phyloP scores from a whole-genome alignment of 768 basidiomycete species.

The Cyathus striatus region DNA sequence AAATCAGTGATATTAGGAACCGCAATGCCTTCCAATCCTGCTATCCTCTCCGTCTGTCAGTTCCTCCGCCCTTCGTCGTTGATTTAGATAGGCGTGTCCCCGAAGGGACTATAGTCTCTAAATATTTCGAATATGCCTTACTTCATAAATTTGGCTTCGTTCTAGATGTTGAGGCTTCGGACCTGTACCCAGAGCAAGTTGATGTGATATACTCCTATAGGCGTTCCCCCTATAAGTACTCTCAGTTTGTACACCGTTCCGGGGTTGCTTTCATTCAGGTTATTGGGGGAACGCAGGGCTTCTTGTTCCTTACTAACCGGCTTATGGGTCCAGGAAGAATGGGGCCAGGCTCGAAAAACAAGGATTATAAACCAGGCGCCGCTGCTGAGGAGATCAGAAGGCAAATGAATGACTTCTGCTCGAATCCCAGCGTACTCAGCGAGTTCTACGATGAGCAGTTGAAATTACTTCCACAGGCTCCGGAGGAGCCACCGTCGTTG shows the following conservation, averaged over 20 bases:
- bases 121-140: conserved; percentile 80
- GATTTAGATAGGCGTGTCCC: conserved; percentile 66
- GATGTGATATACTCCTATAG: conserved; percentile 91
- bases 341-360: conserved; percentile 48
- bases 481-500: conserved; percentile 55
- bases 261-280: conserved; percentile 92
- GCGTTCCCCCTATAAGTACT: conserved; percentile 67
- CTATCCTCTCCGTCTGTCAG: conserved; percentile 72
- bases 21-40: conserved; percentile 92
- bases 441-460: conserved; percentile 75
- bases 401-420: conserved; percentile 62
- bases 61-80: conserved; percentile 67
- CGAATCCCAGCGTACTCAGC: conserved; percentile 44
- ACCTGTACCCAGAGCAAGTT: conserved; percentile 73
- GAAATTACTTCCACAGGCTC: conserved; percentile 38
- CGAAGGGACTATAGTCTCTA: conserved; percentile 57
- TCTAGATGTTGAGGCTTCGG: conserved; percentile 74
- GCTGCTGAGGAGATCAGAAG: conserved; percentile 59
- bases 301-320: conserved; percentile 86
- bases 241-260: conserved; percentile 89
- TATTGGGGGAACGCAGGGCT: conserved; percentile 71
- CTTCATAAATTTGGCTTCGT: conserved; percentile 78
- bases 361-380: conserved; percentile 49
- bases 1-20: conserved; percentile 81
- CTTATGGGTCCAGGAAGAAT: conserved; percentile 70